Conservation (phyloP, 345 rosid genomes). For the Balakata baccata region DNA sequence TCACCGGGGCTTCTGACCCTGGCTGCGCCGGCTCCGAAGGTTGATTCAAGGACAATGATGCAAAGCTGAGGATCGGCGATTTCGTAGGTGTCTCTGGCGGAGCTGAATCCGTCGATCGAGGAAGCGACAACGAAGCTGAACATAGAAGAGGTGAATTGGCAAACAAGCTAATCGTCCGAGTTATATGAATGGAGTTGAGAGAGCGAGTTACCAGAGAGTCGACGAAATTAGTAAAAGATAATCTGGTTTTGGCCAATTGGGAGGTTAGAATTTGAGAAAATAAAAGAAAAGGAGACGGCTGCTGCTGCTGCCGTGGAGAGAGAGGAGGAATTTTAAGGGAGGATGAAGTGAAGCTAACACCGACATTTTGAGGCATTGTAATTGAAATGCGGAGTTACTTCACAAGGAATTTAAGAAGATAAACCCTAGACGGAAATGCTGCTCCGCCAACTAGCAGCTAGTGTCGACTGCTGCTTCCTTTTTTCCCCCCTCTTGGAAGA, state of each 20-base stretch:
- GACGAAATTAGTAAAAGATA: slow-evolving; percentile 31
- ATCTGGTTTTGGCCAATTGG: slow-evolving; percentile 29
- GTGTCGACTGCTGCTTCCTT: background rate
- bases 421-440: slow-evolving; percentile 2
- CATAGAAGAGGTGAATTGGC: slow-evolving; percentile 40
- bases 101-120: slow-evolving; percentile 18
- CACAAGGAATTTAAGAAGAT: background rate
- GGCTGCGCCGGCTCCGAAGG: slow-evolving; percentile 19
- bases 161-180: background rate
- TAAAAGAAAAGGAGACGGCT: slow-evolving; percentile 5
- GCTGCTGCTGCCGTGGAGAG: slow-evolving; percentile 7
- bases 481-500: background rate
- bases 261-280: slow-evolving; percentile 20
- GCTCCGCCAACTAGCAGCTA: background rate
- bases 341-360: slow-evolving; percentile 42
- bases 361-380: slow-evolving; percentile 33
- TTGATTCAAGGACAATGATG: slow-evolving; percentile 43
- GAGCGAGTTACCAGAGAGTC: slow-evolving; percentile 36
- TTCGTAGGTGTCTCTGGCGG: slow-evolving; percentile 5
- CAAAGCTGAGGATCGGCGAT: slow-evolving; percentile 50
- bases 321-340: slow-evolving; percentile 31
- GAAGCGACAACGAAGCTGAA: slow-evolving; percentile 48
- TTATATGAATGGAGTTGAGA: background rate
- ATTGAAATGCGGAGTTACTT: background rate
- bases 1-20: slow-evolving; percentile 16